phyloP scores from a whole-genome alignment of 768 basidiomycete species.

The Lactifluus subvellereus region DNA sequence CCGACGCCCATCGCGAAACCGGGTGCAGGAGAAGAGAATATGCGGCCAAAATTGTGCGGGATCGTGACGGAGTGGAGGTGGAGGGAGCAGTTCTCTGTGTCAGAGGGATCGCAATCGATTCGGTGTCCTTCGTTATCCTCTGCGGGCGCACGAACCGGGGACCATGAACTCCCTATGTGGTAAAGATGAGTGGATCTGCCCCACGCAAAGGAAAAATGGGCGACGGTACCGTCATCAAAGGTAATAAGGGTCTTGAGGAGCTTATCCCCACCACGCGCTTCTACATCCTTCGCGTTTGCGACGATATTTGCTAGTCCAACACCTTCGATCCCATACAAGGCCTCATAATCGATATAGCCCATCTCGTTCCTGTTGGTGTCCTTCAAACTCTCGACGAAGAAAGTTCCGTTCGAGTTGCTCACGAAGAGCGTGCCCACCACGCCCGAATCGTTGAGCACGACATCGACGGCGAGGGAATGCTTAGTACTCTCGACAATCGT shows the following conservation, averaged over 20 bases:
- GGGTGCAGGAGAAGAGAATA: conserved; percentile 93
- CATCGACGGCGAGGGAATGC: conserved; percentile 92
- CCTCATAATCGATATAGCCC: conserved; percentile 94
- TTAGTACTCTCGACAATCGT: conserved; percentile 93
- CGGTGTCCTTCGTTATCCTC: conserved; percentile 54
- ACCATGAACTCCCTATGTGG: conserved; percentile 63
- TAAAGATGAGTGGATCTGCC: background rate
- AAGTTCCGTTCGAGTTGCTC: conserved; percentile 93
- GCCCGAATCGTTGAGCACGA: conserved; percentile 62
- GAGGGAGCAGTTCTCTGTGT: conserved; percentile 64
- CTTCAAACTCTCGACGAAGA: conserved; percentile 84
- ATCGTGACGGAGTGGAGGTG: conserved; percentile 91
- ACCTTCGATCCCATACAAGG: conserved; percentile 79
- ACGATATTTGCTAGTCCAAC: conserved; percentile 90
- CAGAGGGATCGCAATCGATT: conserved; percentile 55
- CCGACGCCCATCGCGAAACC: conserved; percentile 98
- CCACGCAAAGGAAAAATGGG: background rate
- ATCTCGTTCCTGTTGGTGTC: conserved; percentile 86
- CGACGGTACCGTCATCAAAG: conserved; percentile 73
- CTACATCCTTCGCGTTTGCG: conserved; percentile 77
- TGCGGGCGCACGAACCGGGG: conserved; percentile 50
- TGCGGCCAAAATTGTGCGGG: conserved; percentile 88
- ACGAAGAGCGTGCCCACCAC: conserved; percentile 89
- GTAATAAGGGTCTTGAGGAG: conserved; percentile 75
- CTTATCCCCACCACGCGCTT: conserved; percentile 62